Base-by-base conservation (phyloP, 2,329 filamentous ascomycete genomes). In the Cladobotryum mycophilum region DNA sequence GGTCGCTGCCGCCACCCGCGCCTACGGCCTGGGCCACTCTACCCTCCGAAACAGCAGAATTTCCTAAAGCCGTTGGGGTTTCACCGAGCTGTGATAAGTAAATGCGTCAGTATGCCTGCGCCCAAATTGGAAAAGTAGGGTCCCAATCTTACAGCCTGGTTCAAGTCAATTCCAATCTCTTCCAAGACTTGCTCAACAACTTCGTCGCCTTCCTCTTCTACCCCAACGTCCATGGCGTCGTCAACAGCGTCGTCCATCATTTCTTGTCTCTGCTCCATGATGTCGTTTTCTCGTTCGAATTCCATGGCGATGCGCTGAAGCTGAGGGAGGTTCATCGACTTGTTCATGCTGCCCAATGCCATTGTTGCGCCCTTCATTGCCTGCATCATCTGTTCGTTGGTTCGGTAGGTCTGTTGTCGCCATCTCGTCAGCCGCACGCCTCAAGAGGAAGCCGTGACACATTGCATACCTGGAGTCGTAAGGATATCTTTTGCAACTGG, bases 211-310 rank as follows among this genome's bases (percentile, higher is more conserved):
- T 97, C 93, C 61, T 96, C 93, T 64, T 99, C 93, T 54, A 95
- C 84, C 14, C 81, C 82, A 36, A 95, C 76, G 20, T 95, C 93
- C 61, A 93, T 96, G 45, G 92, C 91, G 67, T 99, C 93, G 66
- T 99, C 93, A 53, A 99, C 93, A 17, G 90, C 92, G 69, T 97
- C 93, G 65, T 97, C 92, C 93, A 99, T 97, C 88, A 99, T 96
- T 70, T 97, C 93, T 68, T 97, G 91, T 57, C 93, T 82, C 71
- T 97, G 90, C 61, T 99, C 93, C 93, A 99, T 99, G 53, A 99
- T 91, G 64, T 97, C 93, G 71, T 97, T 99, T 70, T 99, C 93
- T 62, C 89, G 86, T 72, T 99, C 93, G 63, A 99, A 99, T 65
- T 99, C 93, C 91, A 96, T 96, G 17, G 93, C 92, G 65, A 99